Percentiles rank a stretch among this genome's conserved stretches.
Evolutionary conservation across 2,329 filamentous ascomycete species (phyloP).

Genomic region (Volutella citrinella): DNA sequence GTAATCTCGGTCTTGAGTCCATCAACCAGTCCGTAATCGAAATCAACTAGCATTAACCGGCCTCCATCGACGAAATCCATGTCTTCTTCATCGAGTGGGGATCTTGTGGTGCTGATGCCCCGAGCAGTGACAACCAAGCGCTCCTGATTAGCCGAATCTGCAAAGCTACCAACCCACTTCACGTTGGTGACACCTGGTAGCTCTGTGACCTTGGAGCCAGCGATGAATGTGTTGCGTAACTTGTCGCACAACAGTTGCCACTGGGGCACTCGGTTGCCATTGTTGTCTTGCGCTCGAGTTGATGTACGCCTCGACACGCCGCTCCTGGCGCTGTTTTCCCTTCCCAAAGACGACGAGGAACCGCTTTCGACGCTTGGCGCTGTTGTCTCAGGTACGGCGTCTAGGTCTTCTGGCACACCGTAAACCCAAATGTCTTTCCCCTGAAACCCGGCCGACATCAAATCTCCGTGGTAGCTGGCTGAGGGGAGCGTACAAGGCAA

Average conservation of each 20-base stretch:
- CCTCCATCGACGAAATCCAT: slow-evolving; percentile 77
- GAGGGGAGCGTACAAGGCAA: slow-evolving; percentile 68
- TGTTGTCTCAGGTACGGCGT: slow-evolving; percentile 51
- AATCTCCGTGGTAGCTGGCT: slow-evolving; percentile 65
- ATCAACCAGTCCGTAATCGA: slow-evolving; percentile 59
- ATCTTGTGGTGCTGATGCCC: slow-evolving; percentile 59
- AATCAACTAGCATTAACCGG: slow-evolving; percentile 70
- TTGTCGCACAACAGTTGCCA: slow-evolving; percentile 70
- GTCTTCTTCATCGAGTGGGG: slow-evolving; percentile 65
- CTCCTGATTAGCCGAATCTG: slow-evolving; percentile 46
- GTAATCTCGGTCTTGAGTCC: slow-evolving; percentile 57
- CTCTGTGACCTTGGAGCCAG: slow-evolving; percentile 63
- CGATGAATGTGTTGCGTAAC: slow-evolving; percentile 66
- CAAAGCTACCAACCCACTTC: slow-evolving; percentile 65
- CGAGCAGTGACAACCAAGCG: slow-evolving; percentile 69
- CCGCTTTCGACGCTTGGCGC: slow-evolving; percentile 17
- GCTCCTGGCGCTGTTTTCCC: slow-evolving; percentile 29
- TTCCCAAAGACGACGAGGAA: slow-evolving; percentile 24
- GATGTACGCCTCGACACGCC: slow-evolving; percentile 30
- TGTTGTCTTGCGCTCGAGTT: slow-evolving; percentile 25
- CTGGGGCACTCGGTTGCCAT: slow-evolving; percentile 50
- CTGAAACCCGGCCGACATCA: slow-evolving; percentile 72
- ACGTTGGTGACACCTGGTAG: slow-evolving; percentile 65
- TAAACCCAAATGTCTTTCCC: slow-evolving; percentile 75
- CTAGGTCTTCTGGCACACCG: slow-evolving; percentile 70